Conservation (phyloP, 768 basidiomycete species). For the Sarcomyxa edulis region DNA sequence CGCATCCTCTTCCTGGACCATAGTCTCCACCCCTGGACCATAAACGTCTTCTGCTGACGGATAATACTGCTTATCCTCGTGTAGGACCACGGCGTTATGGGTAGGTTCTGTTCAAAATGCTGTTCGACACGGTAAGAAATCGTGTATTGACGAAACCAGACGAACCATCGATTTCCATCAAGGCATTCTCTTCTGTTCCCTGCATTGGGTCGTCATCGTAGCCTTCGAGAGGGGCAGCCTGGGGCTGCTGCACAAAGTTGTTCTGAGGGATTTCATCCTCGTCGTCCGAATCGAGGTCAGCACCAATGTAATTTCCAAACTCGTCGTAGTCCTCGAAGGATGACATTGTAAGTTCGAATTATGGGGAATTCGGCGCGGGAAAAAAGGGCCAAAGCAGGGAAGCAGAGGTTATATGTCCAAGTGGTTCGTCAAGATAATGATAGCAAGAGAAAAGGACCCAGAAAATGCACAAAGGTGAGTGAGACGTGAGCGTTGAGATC, state of each 20-base stretch:
- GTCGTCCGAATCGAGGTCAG: slow-evolving; percentile 88
- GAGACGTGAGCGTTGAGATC: background rate
- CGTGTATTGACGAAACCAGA: slow-evolving; percentile 4
- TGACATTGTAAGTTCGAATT: slow-evolving; percentile 32
- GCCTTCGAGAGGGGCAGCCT: slow-evolving; percentile 68
- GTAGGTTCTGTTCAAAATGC: slow-evolving; percentile 48
- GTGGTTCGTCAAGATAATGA: too few species aligned
- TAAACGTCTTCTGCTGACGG: slow-evolving; percentile 90
- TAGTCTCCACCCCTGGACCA: slow-evolving; percentile 88
- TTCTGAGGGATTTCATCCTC: slow-evolving; percentile 55
- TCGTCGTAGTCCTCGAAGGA: slow-evolving; percentile 85
- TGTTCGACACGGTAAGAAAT: slow-evolving; percentile 15
- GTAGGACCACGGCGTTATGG: slow-evolving; percentile 81
- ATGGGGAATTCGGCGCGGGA: too few species aligned
- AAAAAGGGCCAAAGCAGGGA: too few species aligned
- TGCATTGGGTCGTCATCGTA: slow-evolving; percentile 69
- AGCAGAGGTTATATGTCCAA: too few species aligned
- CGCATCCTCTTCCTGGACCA: slow-evolving; percentile 97
- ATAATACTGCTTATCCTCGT: slow-evolving; percentile 99
- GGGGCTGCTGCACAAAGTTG: slow-evolving; percentile 32
- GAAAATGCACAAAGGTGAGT: slow-evolving; percentile 4
- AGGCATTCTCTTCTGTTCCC: slow-evolving; percentile 49
- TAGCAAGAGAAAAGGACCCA: slow-evolving; percentile 1
- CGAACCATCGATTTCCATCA: slow-evolving; percentile 85
- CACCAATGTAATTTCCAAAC: slow-evolving; percentile 97